Evolutionary conservation across 352 stramenopile genomes (phyloP).

Genomic region (Bremia lactucae): DNA sequence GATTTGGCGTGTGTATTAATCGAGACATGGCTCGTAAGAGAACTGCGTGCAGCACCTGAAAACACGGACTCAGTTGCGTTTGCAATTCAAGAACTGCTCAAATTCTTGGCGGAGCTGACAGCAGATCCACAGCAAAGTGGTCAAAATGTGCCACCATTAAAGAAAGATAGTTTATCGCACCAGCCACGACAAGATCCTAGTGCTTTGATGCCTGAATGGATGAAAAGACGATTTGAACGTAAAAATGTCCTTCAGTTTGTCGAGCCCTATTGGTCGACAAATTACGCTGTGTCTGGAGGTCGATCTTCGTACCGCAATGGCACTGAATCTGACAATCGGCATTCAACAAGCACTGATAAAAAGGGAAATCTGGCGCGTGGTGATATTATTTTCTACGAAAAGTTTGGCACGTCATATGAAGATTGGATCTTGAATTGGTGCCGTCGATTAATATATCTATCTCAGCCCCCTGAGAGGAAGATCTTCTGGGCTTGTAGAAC

Average conservation of each 20-base stretch:
- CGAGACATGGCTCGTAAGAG: slow-evolving; percentile 71
- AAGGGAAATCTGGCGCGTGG: slow-evolving; percentile 16
- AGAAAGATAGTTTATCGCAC: slow-evolving; percentile 6
- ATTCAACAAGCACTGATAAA: slow-evolving; percentile 14
- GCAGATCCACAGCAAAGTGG: slow-evolving; percentile 64
- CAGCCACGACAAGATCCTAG: slow-evolving; percentile 9
- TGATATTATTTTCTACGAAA: slow-evolving; percentile 66
- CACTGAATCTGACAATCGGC: slow-evolving; percentile 6
- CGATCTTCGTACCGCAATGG: slow-evolving; percentile 10
- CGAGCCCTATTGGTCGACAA: slow-evolving; percentile 84
- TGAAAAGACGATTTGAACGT: slow-evolving; percentile 73
- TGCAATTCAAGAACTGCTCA: slow-evolving; percentile 80
- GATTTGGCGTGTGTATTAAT: slow-evolving; percentile 78
- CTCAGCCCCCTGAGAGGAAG: slow-evolving; percentile 71
- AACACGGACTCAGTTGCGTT: slow-evolving; percentile 74
- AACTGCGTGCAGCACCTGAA: slow-evolving; percentile 71
- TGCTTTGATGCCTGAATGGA: slow-evolving; percentile 64
- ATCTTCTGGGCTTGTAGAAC: slow-evolving; percentile 67
- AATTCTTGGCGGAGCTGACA: slow-evolving; percentile 67
- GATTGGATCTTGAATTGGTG: slow-evolving; percentile 78
- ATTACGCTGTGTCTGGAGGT: slow-evolving; percentile 43
- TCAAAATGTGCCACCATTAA: slow-evolving; percentile 27
- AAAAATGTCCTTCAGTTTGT: slow-evolving; percentile 83
- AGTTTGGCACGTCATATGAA: slow-evolving; percentile 63
- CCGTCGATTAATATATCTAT: slow-evolving; percentile 60